Percentiles rank a stretch among this genome's conserved stretches.
These are phyloP conservation scores for Podospora anserina DNA, from an alignment of 495 filamentous ascomycete species.

Conservation along the genomic window DNA sequence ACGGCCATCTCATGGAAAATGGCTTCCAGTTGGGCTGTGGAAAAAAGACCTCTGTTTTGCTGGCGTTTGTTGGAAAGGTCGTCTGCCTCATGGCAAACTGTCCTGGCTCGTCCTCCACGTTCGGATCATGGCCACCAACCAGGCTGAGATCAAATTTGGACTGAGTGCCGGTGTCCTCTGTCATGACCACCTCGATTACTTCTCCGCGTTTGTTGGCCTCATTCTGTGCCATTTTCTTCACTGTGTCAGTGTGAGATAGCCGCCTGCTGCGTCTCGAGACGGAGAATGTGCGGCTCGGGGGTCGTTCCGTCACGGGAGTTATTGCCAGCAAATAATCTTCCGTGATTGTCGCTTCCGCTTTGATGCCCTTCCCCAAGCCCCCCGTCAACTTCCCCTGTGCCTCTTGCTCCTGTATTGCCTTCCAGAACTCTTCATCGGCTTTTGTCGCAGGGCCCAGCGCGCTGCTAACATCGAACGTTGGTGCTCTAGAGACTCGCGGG, in stretches of 20 bases:
- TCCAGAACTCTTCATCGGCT: constrained; percentile 41
- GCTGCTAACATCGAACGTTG: constrained; percentile 38
- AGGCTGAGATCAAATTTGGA: constrained; percentile 41
- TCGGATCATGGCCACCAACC: constrained; percentile 34
- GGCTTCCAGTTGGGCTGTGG: constrained; percentile 70
- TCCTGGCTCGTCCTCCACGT: constrained; percentile 7
- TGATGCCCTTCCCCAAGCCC: constrained; percentile 46
- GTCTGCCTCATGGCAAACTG: constrained; percentile 25
- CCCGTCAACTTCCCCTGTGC: constrained; percentile 47
- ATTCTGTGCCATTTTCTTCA: constrained; percentile 45
- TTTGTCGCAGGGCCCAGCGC: constrained; percentile 35
- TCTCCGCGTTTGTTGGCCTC: constrained; percentile 52
- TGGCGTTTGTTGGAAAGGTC: constrained; percentile 29
- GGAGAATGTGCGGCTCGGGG: constrained; percentile 34
- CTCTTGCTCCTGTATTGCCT: constrained; percentile 42
- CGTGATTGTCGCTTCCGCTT: constrained; percentile 37
- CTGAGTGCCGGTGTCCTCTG: constrained; percentile 34
- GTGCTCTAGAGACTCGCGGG: constrained; percentile 16
- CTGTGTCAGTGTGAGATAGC: constrained; percentile 32
- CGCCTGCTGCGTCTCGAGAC: constrained; percentile 26
- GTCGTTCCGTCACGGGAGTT: constrained; percentile 33
- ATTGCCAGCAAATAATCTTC: constrained; percentile 42
- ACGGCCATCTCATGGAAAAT: constrained; percentile 65
- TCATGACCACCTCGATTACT: constrained; percentile 50
- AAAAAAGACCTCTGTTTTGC: constrained; percentile 47